Evolutionary conservation across 2,329 filamentous ascomycete species (phyloP).

Genomic region (Colletotrichum liaoningense): DNA sequence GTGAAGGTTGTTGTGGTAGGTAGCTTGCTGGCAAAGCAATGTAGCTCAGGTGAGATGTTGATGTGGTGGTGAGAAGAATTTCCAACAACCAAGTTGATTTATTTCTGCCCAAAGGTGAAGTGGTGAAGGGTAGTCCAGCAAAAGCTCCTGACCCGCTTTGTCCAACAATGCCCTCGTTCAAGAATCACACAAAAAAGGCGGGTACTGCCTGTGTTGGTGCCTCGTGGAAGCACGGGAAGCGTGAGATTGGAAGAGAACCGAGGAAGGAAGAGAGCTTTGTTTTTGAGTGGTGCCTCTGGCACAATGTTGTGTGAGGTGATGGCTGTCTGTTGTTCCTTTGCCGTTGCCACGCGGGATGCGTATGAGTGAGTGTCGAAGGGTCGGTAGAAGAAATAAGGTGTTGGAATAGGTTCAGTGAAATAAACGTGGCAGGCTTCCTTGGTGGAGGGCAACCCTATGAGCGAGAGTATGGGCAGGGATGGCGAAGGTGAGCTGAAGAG

Average conservation of each 20-base stretch:
- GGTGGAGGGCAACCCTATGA: background rate
- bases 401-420: conserved; percentile 1
- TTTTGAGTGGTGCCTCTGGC: background rate
- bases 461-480: conserved; percentile 21
- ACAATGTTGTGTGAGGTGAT: background rate
- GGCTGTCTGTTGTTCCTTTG: background rate
- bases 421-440: conserved; percentile 3
- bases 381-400: background rate
- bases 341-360: conserved; percentile 1
- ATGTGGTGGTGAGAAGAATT: background rate
- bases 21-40: conserved; percentile 11
- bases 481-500: background rate
- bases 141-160: conserved; percentile 3
- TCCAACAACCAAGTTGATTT: conserved; percentile 6
- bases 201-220: conserved; percentile 9
- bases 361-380: conserved; percentile 1
- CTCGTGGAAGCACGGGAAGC: conserved; percentile 13
- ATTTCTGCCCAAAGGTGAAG: conserved; percentile 4
- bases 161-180: conserved; percentile 10
- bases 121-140: conserved; percentile 1
- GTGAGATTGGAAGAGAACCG: background rate
- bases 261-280: background rate
- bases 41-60: conserved; percentile 6
- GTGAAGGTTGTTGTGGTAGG: conserved; percentile 6
- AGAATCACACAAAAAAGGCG: conserved; percentile 13